Conservation (phyloP, 225 moss, liverwort and hornwort species). For the Physcomitrium patens region DNA sequence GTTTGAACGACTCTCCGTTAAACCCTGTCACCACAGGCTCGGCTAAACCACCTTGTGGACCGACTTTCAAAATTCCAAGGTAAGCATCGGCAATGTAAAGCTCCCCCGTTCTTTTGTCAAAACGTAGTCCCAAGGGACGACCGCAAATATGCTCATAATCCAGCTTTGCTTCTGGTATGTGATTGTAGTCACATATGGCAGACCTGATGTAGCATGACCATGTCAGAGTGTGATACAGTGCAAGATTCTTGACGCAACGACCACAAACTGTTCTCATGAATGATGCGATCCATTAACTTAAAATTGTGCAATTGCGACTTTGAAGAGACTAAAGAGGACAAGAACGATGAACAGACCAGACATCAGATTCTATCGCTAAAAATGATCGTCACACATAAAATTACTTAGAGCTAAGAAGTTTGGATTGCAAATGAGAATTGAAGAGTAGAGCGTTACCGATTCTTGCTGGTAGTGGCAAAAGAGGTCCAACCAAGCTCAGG, state of each 20-base stretch:
- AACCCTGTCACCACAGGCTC: conserved; percentile 48
- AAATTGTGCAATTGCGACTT: background rate
- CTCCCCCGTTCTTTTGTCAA: conserved; percentile 50
- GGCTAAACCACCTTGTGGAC: conserved; percentile 71
- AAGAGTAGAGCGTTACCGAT: conserved; percentile 21
- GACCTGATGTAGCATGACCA: conserved; percentile 41
- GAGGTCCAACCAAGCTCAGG: conserved; percentile 63
- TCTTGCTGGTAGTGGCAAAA: conserved; percentile 59
- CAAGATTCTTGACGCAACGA: background rate
- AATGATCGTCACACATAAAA: background rate
- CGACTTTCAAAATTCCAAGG: conserved; percentile 68
- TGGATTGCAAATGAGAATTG: background rate
- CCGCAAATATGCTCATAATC: conserved; percentile 63
- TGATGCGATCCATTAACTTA: background rate
- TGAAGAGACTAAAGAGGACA: background rate
- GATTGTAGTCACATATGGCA: conserved; percentile 48
- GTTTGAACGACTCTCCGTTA: conserved; percentile 42
- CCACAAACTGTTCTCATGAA: background rate
- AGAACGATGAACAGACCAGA: too few species aligned
- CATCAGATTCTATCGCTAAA: background rate
- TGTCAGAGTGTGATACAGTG: background rate
- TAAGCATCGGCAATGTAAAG: conserved; percentile 65
- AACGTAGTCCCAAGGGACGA: conserved; percentile 68
- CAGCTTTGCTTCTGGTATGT: conserved; percentile 31
- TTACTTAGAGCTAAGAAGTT: too few species aligned